Evolutionary conservation across 2,329 filamentous ascomycete genomes (phyloP), one percentile per base, ranked within the genome.

Genomic region (Fusarium papillatum): DNA sequence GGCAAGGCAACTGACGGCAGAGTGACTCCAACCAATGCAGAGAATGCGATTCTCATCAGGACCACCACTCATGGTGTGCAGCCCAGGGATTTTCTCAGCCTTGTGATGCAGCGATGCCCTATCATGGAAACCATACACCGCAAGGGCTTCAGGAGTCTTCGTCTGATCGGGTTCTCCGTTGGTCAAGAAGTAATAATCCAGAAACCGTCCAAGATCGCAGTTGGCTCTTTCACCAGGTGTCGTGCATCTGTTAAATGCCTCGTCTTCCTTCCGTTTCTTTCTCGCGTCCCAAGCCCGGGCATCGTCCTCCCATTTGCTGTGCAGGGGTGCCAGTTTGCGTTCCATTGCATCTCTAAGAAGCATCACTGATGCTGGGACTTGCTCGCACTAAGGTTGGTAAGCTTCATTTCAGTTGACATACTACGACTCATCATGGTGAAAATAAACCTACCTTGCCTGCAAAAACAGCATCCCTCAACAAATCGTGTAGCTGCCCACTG

Each of bases 151-250:
- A 0, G 48, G 39, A 2, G 64, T 68, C 16, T 71, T 71, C 7
- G 5, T 26, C 4, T 22, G 39, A 6, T 71, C 68, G 1, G 71
- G 71, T 22, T 68, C 26, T 6, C 71, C 68, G n/a, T 71, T 26
- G 8, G 68, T 71, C 38, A 71, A 14, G n/a, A 73, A 73, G 39
- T 73, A 73, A 31, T 68, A 14, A 5, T 64, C 43, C 24, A 73
- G 31, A 14, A 73, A 71, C 5, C 69, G 62, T 13, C 24, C 4
- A 6, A 64, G 16, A 39, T 69, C 46, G 4, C 16, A 34, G 2
- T 17, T 46, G 1, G 69, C 69, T 64, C 59, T 64, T 41, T 69
- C 46, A 8, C 69, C 50, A 31, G 69, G 19, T 17, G 62, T 67
- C 14, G 43, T 64, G 57, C 65, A 69, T 43, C 50, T 59, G 10